phyloP scores from a whole-genome alignment of 768 basidiomycete species.

The Xerocomus spinulosus region DNA sequence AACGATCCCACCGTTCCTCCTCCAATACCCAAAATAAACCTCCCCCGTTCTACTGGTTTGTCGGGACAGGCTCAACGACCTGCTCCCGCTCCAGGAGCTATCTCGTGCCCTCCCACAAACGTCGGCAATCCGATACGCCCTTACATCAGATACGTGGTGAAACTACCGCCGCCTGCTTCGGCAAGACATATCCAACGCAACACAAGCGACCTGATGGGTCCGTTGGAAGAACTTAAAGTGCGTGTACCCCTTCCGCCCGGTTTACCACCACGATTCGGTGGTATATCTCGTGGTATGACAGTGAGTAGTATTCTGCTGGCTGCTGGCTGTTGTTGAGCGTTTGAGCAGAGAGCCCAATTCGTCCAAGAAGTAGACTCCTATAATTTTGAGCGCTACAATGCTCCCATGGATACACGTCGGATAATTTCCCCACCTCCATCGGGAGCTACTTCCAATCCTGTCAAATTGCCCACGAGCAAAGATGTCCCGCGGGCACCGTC shows the following conservation, averaged over 20 bases:
- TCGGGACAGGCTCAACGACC: background rate
- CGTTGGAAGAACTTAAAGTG: background rate
- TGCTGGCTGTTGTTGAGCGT: background rate
- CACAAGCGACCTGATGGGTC: background rate
- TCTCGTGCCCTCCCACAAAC: background rate
- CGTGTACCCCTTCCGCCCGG: background rate
- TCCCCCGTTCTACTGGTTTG: background rate
- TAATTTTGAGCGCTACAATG: conserved; percentile 6
- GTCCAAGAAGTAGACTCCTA: background rate
- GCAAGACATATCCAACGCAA: no score
- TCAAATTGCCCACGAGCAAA: conserved; percentile 9
- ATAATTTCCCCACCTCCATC: conserved; percentile 8
- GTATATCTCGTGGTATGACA: background rate
- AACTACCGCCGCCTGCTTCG: no score
- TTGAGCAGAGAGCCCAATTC: conserved; percentile 2
- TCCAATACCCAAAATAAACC: background rate
- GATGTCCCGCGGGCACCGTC: background rate
- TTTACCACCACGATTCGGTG: background rate
- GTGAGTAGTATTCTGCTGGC: conserved; percentile 2
- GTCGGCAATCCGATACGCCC: background rate
- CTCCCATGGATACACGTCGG: background rate
- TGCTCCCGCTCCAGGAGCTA: background rate
- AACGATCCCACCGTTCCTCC: background rate
- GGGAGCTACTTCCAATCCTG: background rate
- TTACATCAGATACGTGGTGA: no score